Base-by-base conservation (phyloP, 306 rosid species). In the Trichosanthes cucumerina region DNA sequence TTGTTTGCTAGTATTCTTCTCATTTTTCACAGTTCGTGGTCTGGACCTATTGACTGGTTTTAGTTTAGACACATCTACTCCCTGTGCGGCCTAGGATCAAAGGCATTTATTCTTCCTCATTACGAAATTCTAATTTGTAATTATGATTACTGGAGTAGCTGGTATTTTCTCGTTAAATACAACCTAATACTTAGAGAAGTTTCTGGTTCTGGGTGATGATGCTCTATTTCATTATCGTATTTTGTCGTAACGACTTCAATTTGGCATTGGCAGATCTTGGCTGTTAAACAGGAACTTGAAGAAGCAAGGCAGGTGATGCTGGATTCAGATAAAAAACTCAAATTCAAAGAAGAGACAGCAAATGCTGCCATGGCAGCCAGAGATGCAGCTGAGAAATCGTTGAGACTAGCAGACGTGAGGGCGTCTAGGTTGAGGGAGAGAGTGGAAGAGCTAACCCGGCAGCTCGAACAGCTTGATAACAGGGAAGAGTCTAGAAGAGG, bases 341-440 rank as follows among this genome's bases (percentile, higher is more conserved):
- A 86, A 84, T 92, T 96, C 87, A 96, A 96, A 85, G 99, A 92
- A 90, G 98, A 96, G 86, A 92, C 97, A 5, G 92, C 97, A 65
- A 80, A 87, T 71, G 99, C 99, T 81, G 99, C 99, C 77, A 96
- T 96, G 96, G 97, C 97, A 53, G 99, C 99, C 57, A 93, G 98
- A 91, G 97, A 96, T 87, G 99, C 99, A 71, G 98, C 99, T 16
- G 98, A 96, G 88, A 92, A 96, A 78, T 96, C 98, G 63, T 85
- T 96, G 63, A 91, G 46, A 86, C 78, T 96, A 83, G 99, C 98
- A 9, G 98, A 96, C 83, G 49, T 79, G 58, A 91, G 99, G 86
- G 96, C 97, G 14, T 84, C 99, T 5, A 90, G 98, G 89, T 93
- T 96, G 70, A 85, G 98, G 85, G 93, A 92, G 46, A 88, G 96